A percentile compares a stretch with the other conserved stretches of the same genome.
Evolutionary conservation across 2,329 filamentous ascomycete species (phyloP).

Genomic region (Cladosporium sp.): DNA sequence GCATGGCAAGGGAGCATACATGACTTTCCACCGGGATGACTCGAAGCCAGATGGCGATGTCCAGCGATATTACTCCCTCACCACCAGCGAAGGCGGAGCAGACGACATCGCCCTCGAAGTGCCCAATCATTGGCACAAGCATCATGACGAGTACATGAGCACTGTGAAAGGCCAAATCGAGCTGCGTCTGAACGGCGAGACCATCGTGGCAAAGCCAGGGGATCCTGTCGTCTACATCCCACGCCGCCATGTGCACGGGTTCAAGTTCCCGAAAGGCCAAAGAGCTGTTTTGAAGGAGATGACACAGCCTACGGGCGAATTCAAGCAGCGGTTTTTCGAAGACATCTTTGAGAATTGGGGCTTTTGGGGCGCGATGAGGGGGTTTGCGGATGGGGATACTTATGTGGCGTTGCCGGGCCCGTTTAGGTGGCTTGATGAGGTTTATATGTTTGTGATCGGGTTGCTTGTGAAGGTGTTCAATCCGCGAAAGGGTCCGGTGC

Average conservation of each 20-base stretch:
- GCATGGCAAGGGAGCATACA: constrained; percentile 11
- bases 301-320: constrained; percentile 15
- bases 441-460: constrained; percentile 12
- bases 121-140: constrained; percentile 18
- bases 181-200: constrained; percentile 14
- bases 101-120: constrained; percentile 14
- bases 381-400: constrained; percentile 17
- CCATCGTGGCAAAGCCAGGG: constrained; percentile 1
- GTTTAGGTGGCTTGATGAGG: constrained; percentile 14
- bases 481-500: not conserved
- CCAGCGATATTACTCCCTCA: constrained; percentile 13
- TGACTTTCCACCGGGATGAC: constrained; percentile 16
- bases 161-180: constrained; percentile 14
- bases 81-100: constrained; percentile 11
- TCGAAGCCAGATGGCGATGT: constrained; percentile 8
- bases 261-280: constrained; percentile 15
- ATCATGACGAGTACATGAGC: constrained; percentile 17
- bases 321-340: constrained; percentile 18
- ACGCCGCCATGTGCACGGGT: constrained; percentile 14
- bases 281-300: constrained; percentile 13
- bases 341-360: constrained; percentile 12
- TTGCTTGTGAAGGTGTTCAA: constrained; percentile 1
- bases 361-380: constrained; percentile 12
- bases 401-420: constrained; percentile 16
- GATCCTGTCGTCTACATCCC: constrained; percentile 14